A percentile compares a stretch with the other conserved stretches of the same genome.
Evolutionary conservation across 2,329 filamentous ascomycete species (phyloP).

Genomic region (Diaporthe eres): DNA sequence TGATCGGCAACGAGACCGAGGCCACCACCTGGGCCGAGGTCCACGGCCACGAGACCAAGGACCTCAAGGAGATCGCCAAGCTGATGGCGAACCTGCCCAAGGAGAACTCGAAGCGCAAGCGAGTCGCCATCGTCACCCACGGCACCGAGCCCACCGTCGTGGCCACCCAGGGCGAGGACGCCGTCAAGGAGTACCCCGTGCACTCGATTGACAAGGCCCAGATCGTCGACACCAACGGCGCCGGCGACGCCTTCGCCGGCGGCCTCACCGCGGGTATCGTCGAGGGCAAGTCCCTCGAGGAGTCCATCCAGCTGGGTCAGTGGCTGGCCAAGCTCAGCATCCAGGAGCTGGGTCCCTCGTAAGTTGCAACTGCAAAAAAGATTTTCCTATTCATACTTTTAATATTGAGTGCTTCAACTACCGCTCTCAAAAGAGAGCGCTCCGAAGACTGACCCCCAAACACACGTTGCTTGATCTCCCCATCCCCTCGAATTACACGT

Average conservation of each 20-base stretch:
- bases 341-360: constrained; percentile 95
- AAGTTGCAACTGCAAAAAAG: constrained; percentile 77
- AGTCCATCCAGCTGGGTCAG: constrained; percentile 90
- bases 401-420: constrained; percentile 28
- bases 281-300: constrained; percentile 83
- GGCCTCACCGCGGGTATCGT: constrained; percentile 93
- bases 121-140: constrained; percentile 93
- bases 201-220: constrained; percentile 81
- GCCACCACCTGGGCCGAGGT: constrained; percentile 88
- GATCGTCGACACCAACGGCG: constrained; percentile 97
- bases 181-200: constrained; percentile 84
- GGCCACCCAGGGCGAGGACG: constrained; percentile 78
- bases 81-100: constrained; percentile 90
- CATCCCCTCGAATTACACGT: background rate
- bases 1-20: constrained; percentile 98
- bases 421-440: constrained; percentile 41
- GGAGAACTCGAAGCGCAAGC: constrained; percentile 87
- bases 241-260: constrained; percentile 96
- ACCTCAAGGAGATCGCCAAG: constrained; percentile 88
- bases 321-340: constrained; percentile 97
- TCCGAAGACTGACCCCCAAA: background rate
- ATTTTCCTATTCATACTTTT: constrained; percentile 26
- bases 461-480: background rate
- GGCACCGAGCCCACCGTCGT: constrained; percentile 92
- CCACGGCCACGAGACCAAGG: constrained; percentile 80